Evolutionary conservation across 441 rosid species (phyloP).

Genomic region (Brassica balearica): DNA sequence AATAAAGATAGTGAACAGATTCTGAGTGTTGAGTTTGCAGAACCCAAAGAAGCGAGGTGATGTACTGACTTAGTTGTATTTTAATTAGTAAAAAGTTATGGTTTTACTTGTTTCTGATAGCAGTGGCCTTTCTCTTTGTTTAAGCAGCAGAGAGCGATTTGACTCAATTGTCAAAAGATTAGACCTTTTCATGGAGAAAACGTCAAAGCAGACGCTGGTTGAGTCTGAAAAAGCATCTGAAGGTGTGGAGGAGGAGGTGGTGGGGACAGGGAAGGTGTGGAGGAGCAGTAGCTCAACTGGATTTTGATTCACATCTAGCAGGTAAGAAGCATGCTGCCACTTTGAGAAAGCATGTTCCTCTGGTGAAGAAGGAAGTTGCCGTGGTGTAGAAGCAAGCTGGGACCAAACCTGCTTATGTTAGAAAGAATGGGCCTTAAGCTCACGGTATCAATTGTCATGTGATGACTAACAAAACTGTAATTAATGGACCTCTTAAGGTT

Average conservation of each 20-base stretch:
- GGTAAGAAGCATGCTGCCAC: slow-evolving; percentile 23
- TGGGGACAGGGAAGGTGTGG: slow-evolving; percentile 45
- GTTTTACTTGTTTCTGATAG: not conserved
- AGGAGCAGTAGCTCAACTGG: not conserved
- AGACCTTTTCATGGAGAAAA: not conserved
- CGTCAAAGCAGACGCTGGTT: not conserved
- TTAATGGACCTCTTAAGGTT: not conserved
- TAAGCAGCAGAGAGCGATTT: slow-evolving; percentile 2
- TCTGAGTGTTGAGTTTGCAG: slow-evolving; percentile 1
- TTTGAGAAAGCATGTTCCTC: slow-evolving; percentile 51
- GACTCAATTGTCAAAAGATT: not conserved
- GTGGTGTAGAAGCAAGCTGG: slow-evolving; percentile 12
- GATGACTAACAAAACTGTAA: not conserved
- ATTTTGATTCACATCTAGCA: slow-evolving; percentile 11
- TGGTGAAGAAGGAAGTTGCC: slow-evolving; percentile 52
- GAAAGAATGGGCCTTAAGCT: not conserved
- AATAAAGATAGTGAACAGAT: not conserved
- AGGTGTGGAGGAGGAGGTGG: not conserved
- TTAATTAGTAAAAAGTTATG: not conserved
- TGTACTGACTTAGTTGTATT: not conserved
- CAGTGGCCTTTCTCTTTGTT: not conserved
- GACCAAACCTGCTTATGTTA: slow-evolving; percentile 12
- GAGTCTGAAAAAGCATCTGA: slow-evolving; percentile 8
- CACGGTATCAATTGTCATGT: not conserved
- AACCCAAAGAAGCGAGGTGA: slow-evolving; percentile 12